Base-by-base conservation (phyloP, 345 rosid species). In the Carallia brachiata region DNA sequence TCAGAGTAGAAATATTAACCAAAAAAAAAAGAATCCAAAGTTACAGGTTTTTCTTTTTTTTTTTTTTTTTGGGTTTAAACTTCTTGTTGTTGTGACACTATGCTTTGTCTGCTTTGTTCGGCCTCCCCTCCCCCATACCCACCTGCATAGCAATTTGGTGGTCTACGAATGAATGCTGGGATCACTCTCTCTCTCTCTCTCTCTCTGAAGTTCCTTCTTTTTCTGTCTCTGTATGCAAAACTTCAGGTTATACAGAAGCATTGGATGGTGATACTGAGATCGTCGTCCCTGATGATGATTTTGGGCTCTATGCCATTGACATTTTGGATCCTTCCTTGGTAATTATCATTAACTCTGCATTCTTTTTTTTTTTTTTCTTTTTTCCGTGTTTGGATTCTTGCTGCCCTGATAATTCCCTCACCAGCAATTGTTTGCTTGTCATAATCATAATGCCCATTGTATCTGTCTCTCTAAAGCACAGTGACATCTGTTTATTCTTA, bases 261-360 rank as follows among this genome's bases (percentile, higher is more conserved):
- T 75, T 92, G 79, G 81, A 88, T 73, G 77, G 78, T 17, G 79
- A 83, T 72, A 50, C 77, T 53, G 98, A 92, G 73, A 72, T 92
- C 56, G 73, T 79, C 71, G 95, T 90, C 50, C 98, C 98, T 72
- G 94, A 90, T 31, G 96, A 90, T 81, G 98, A 92, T 75, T 75
- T 78, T 82, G 98, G 98, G 70, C 86, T 92, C 23, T 90, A 81
- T 72, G 92, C 91, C 36, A 90, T 92, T 64, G 93, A 92, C 70
- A 84, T 92, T 67, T 75, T 92, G 30, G 98, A 92, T 66, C 98
- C 98, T 4, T 88, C 94, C 27, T 82, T 77, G 85, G 98, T 92
- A 79, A 44, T 44, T 44, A 44, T 23, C 23, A 23, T 44, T 44
- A 12, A 44, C 50, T 44, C 50, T 44, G 12, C 16, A 32, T 32